Percentiles rank a stretch among this genome's conserved stretches.
Evolutionary conservation across 1,284 basidiomycete species (phyloP).

Genomic region (Marasmius fiardii): DNA sequence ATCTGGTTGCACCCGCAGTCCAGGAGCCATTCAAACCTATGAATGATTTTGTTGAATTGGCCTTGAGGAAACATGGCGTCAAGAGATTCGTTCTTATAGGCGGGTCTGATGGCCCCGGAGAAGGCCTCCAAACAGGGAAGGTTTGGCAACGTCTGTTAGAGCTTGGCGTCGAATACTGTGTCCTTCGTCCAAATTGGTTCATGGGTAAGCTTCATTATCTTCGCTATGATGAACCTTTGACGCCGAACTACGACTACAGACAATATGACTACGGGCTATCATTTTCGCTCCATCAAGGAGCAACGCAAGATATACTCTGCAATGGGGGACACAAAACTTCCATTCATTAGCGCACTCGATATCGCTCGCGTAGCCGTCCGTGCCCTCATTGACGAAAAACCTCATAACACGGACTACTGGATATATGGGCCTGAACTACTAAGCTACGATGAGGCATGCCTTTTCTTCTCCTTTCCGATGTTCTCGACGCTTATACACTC

Average conservation of each 20-base stretch:
- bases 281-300: neutral
- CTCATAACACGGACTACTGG: neutral
- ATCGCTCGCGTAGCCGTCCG: neutral
- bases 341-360: neutral
- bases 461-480: too few species aligned
- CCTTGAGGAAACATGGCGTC: neutral
- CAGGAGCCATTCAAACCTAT: neutral
- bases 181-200: neutral
- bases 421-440: neutral
- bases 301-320: neutral
- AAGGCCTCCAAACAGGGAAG: neutral
- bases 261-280: neutral
- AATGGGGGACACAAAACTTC: neutral
- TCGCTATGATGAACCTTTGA: neutral
- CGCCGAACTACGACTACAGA: too few species aligned
- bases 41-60: neutral
- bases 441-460: neutral
- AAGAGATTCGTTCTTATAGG: neutral
- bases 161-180: neutral
- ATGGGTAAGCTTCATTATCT: neutral
- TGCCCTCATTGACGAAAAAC: neutral
- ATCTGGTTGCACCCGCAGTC: neutral
- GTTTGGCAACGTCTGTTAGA: too few species aligned
- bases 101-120: neutral
- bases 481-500: too few species aligned